phyloP scores from a whole-genome alignment of 2,329 filamentous ascomycete genomes.

The Diplodia scrobiculata region DNA sequence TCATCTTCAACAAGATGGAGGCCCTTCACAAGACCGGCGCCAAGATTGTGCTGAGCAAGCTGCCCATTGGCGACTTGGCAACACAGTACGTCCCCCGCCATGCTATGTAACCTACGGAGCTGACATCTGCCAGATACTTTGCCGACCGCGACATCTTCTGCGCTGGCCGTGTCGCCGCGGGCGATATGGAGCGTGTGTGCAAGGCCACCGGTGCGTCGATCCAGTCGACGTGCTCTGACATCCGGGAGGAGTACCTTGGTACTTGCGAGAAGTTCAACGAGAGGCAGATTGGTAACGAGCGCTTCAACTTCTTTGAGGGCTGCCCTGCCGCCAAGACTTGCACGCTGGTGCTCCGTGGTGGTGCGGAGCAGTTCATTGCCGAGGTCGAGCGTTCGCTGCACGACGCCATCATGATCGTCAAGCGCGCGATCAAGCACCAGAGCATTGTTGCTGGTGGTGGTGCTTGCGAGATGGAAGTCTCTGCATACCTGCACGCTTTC shows the following conservation, averaged over 20 bases:
- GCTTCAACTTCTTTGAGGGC: slow-evolving; percentile 97
- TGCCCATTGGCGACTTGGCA: slow-evolving; percentile 94
- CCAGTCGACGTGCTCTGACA: slow-evolving; percentile 27
- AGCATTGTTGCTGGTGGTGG: slow-evolving; percentile 94
- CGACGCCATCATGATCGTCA: slow-evolving; percentile 99
- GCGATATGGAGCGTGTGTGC: slow-evolving; percentile 94
- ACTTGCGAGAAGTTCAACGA: slow-evolving; percentile 91
- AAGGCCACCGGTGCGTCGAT: slow-evolving; percentile 69
- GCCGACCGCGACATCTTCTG: slow-evolving; percentile 98
- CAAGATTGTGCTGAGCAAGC: slow-evolving; percentile 94
- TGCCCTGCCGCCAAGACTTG: slow-evolving; percentile 96
- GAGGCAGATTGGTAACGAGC: slow-evolving; percentile 93
- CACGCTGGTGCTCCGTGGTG: slow-evolving; percentile 90
- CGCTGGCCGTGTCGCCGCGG: slow-evolving; percentile 84
- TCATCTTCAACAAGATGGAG: slow-evolving; percentile 99
- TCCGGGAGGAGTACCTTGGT: slow-evolving; percentile 75
- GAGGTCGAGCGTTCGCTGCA: slow-evolving; percentile 97
- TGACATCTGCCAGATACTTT: slow-evolving; percentile 63
- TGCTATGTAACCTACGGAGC: neutral
- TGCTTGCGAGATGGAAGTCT: slow-evolving; percentile 94
- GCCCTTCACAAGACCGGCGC: slow-evolving; percentile 89
- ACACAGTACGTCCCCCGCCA: slow-evolving; percentile 66
- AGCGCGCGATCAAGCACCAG: slow-evolving; percentile 93
- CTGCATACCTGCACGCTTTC: slow-evolving; percentile 86
- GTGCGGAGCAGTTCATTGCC: slow-evolving; percentile 98